Base-by-base conservation (phyloP, 352 stramenopile genomes). In the Globisporangium splendens region DNA sequence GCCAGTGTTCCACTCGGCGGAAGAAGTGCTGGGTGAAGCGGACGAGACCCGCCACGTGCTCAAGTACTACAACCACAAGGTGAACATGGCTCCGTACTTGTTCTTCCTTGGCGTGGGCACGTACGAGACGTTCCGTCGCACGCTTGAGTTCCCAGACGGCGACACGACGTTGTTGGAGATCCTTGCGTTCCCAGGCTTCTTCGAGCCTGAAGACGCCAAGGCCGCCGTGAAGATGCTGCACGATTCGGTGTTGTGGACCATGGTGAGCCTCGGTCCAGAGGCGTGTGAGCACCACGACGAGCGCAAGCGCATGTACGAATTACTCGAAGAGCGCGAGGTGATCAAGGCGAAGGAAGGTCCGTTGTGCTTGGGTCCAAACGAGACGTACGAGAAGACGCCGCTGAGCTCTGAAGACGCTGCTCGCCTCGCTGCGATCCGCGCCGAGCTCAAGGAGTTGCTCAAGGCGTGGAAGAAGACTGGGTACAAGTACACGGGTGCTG, bases 21-120 rank as follows among this genome's bases (percentile, higher is more conserved):
- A 31, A 31, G 24, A 31, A 31, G 24, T 31, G 24, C 24, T 31
- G 24, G 24, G 24, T 5, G 24, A 31, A 31, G 15, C 42, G 18
- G 42, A 89, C 28, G 42, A 72, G 44, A 74, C 68, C 46, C 77
- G 81, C 49, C 81, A 91, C 55, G 81, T 70, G 28, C 68, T 91
- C 56, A 91, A 89, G 68, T 91, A 89, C 68, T 72, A 86, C 70
- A 91, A 91, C 65, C 81, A 91, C 69, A 88, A 72, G 64, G 77
- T 89, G n/a, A 89, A 89, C 69, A 91, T 91, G 81, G 81, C 81
- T 28, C 81, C 81, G 57, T 91, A 91, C 61, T 59, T 91, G 48
- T 91, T 91, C 53, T 91, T 91, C 70, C 56, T 91, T 3, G 79
- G 81, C 24, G 79, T 88, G n/a, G 81, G 81, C 51, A 77, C 78